Percentiles rank a stretch among this genome's conserved stretches.
These are phyloP conservation scores for Calonectria henricotiae DNA, from an alignment of 2,329 filamentous ascomycete species.

Conservation along the genomic window DNA sequence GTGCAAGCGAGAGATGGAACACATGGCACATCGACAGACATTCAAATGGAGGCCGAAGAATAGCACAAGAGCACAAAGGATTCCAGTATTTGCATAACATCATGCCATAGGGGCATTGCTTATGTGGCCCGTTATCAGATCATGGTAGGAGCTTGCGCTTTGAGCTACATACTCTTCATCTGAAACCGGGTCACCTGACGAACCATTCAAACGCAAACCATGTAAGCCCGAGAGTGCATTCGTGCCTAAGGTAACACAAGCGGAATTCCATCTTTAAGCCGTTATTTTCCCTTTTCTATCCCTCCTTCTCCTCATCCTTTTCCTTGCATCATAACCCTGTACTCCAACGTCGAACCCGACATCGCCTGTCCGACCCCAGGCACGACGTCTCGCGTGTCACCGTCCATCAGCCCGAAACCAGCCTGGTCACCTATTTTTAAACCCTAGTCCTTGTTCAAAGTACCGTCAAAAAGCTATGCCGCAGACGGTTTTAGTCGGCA, in stretches of 20 bases:
- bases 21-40: background rate
- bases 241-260: background rate
- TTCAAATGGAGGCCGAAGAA: background rate
- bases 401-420: background rate
- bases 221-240: background rate
- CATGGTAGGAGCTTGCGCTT: background rate
- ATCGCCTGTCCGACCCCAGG: background rate
- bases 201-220: slow-evolving; percentile 1
- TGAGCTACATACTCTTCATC: background rate
- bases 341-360: background rate
- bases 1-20: background rate
- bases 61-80: background rate
- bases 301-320: background rate
- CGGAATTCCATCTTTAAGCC: background rate
- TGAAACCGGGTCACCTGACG: slow-evolving; percentile 3
- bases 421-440: background rate
- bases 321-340: background rate
- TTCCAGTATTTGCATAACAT: background rate
- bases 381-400: background rate
- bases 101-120: background rate
- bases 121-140: background rate
- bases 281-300: background rate
- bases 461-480: background rate
- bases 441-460: background rate
- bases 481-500: background rate